Evolutionary conservation across 2,329 filamentous ascomycete genomes (phyloP).

Genomic region (Curvularia hawaiiensis): DNA sequence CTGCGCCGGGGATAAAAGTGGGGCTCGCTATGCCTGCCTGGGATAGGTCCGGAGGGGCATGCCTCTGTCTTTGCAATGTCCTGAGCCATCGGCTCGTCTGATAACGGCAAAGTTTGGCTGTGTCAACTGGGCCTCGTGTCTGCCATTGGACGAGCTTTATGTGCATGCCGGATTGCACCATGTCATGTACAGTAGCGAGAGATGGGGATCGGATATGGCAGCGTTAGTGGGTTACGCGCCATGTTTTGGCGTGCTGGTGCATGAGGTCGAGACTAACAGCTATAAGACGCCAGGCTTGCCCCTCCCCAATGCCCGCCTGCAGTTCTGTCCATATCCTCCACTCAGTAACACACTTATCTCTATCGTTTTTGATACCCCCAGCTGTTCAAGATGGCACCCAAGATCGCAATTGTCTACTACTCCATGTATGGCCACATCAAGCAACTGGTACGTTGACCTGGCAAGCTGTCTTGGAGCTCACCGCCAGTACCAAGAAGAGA

Average conservation of each 20-base stretch:
- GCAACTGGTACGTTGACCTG: constrained; percentile 35
- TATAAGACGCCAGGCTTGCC: constrained; percentile 3
- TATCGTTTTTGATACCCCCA: constrained; percentile 21
- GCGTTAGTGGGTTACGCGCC: not conserved
- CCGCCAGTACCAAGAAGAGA: constrained; percentile 8
- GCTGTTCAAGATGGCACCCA: constrained; percentile 72
- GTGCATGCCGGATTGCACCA: not conserved
- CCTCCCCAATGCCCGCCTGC: not conserved
- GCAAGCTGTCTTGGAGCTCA: constrained; percentile 1
- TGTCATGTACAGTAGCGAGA: constrained; percentile 5
- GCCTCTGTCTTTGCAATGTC: not conserved
- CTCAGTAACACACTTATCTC: not conserved
- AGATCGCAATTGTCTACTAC: constrained; percentile 83
- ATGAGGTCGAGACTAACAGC: not conserved
- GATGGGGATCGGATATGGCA: constrained; percentile 1
- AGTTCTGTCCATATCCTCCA: not conserved
- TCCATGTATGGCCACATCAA: constrained; percentile 47
- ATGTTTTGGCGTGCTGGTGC: not conserved
- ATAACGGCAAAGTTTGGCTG: constrained; percentile 2
- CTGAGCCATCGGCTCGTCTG: not conserved
- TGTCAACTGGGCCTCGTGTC: not conserved
- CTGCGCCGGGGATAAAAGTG: constrained; percentile 7
- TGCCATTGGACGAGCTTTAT: not conserved
- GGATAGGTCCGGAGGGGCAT: constrained; percentile 8
- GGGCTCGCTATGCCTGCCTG: not conserved